Evolutionary conservation across 345 rosid genomes (phyloP).

Genomic region (Acer yangbiense): DNA sequence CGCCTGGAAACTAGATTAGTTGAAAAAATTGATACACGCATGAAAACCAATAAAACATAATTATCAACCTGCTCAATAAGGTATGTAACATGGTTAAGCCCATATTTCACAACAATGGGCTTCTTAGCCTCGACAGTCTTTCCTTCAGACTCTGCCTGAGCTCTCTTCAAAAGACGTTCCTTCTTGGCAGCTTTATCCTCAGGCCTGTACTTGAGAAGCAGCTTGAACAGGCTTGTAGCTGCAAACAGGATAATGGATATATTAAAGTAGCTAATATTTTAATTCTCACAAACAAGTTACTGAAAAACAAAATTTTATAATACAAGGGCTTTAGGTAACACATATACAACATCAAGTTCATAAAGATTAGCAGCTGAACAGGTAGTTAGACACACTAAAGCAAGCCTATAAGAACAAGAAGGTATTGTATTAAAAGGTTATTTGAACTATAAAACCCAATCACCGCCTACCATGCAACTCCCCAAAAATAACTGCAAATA

Average conservation of each 20-base stretch:
- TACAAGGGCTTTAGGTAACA: background rate
- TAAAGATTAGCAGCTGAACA: background rate
- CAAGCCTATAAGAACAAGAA: background rate
- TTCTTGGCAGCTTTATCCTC: slow-evolving; percentile 75
- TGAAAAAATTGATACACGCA: background rate
- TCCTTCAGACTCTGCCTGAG: slow-evolving; percentile 75
- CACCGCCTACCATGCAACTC: background rate
- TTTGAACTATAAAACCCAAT: background rate
- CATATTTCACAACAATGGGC: slow-evolving; percentile 73
- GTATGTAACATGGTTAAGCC: slow-evolving; percentile 74
- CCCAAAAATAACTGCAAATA: background rate
- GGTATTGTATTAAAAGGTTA: background rate
- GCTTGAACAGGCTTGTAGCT: slow-evolving; percentile 64
- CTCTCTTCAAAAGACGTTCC: slow-evolving; percentile 62
- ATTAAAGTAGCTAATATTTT: background rate
- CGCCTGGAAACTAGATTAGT: background rate
- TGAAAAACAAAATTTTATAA: background rate
- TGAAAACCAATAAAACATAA: background rate
- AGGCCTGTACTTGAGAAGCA: slow-evolving; percentile 66
- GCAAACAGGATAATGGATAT: slow-evolving; percentile 10
- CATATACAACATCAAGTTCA: background rate
- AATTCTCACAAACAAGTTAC: background rate
- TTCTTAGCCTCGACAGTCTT: slow-evolving; percentile 63
- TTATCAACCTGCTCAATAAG: slow-evolving; percentile 65
- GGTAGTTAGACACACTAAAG: background rate